Percentiles rank a stretch among this genome's conserved stretches.
Evolutionary conservation across 176 grass and related monocot genomes (phyloP).

Genomic region (Aegilops longissima): DNA sequence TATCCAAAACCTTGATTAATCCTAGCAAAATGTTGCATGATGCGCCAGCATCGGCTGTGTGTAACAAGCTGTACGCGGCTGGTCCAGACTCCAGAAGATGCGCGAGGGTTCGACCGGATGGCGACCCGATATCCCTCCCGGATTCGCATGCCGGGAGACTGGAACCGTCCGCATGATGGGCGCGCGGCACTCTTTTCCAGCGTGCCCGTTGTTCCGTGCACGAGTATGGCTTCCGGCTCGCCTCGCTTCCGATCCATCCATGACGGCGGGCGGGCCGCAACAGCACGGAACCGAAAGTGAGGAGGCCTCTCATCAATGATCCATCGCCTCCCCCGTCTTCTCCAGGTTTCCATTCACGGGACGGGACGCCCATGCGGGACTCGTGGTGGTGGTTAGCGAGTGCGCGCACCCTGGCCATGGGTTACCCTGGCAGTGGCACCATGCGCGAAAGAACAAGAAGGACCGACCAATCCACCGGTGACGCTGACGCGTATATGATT

Average conservation of each 20-base stretch:
- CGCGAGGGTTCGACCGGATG: neutral
- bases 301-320: neutral
- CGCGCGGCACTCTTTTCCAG: no score
- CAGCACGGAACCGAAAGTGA: neutral
- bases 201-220: neutral
- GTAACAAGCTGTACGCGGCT: neutral
- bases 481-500: neutral
- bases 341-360: neutral
- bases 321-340: neutral
- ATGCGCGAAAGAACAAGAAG: neutral
- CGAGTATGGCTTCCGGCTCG: neutral
- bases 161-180: neutral
- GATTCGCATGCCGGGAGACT: neutral
- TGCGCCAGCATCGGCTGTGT: neutral
- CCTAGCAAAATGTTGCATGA: slow-evolving; percentile 18
- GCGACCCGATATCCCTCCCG: neutral
- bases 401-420: no score
- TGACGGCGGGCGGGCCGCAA: neutral
- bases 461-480: neutral
- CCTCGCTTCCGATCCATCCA: neutral
- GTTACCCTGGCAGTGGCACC: no score
- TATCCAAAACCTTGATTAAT: slow-evolving; percentile 27
- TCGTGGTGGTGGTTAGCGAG: no score
- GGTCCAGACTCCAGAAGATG: neutral
- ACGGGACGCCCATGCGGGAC: no score